A percentile compares a stretch with the other conserved stretches of the same genome.
Conservation (phyloP, 2,329 filamentous ascomycete species). For the Helotiales sp. region DNA sequence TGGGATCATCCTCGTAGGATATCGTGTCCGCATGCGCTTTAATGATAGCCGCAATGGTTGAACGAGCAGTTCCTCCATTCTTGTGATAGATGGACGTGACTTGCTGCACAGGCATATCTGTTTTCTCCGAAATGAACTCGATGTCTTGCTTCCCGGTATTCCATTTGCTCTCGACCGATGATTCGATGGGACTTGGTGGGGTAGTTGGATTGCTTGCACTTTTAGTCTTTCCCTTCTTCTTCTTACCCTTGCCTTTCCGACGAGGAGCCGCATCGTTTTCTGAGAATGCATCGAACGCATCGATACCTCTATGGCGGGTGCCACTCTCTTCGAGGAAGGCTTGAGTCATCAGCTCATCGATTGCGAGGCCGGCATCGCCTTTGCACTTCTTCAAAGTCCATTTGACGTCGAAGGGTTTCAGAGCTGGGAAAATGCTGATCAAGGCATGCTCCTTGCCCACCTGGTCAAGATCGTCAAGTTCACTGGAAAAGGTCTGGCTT, state of each 20-base stretch:
- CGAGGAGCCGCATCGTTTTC: conserved; percentile 51
- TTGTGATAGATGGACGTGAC: conserved; percentile 65
- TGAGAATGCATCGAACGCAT: conserved; percentile 87
- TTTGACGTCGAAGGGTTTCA: conserved; percentile 68
- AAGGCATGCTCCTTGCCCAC: conserved; percentile 69
- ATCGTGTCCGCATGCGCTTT: conserved; percentile 36
- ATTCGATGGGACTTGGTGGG: conserved; percentile 5
- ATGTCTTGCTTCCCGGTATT: conserved; percentile 60
- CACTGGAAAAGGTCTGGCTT: conserved; percentile 26
- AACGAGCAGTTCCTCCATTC: conserved; percentile 58
- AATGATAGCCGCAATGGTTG: conserved; percentile 58
- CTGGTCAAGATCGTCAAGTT: conserved; percentile 52
- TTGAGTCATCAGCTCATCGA: conserved; percentile 81
- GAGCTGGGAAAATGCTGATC: conserved; percentile 71
- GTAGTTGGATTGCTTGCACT: conserved; percentile 28
- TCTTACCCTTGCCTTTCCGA: conserved; percentile 49
- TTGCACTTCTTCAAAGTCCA: conserved; percentile 70
- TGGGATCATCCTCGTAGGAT: conserved; percentile 50
- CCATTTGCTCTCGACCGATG: conserved; percentile 58
- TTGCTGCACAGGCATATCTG: conserved; percentile 51
- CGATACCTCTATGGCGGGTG: conserved; percentile 73
- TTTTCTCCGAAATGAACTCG: conserved; percentile 62
- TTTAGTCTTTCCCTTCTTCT: conserved; percentile 41
- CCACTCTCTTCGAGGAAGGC: conserved; percentile 75
- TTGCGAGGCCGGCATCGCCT: conserved; percentile 69